Evolutionary conservation across 2,329 filamentous ascomycete genomes (phyloP).

Genomic region (Cladophialophora psammophila): DNA sequence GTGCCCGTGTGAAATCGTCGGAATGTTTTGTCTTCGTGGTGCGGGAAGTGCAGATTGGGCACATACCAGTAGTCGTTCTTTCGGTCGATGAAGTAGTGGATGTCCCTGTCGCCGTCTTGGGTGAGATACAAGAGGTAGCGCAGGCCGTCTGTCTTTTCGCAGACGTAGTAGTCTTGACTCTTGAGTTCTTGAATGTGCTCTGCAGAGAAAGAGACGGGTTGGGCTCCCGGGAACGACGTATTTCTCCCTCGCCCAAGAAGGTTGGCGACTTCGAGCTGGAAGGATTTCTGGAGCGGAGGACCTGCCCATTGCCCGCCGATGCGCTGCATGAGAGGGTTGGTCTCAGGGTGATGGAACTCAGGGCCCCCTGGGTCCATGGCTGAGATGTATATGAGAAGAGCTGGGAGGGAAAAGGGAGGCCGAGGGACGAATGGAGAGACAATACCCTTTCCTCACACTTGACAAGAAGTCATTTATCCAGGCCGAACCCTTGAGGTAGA

Average conservation of each 20-base stretch:
- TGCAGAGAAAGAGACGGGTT: slow-evolving; percentile 89
- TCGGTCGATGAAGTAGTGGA: slow-evolving; percentile 93
- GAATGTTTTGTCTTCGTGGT: slow-evolving; percentile 66
- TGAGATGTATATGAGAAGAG: not conserved
- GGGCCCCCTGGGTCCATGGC: slow-evolving; percentile 17
- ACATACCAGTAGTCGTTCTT: slow-evolving; percentile 97
- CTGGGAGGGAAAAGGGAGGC: not conserved
- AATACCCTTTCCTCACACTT: not conserved
- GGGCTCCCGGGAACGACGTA: slow-evolving; percentile 78
- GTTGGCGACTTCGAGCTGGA: slow-evolving; percentile 76
- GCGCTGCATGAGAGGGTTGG: slow-evolving; percentile 29
- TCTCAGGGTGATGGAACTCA: slow-evolving; percentile 2
- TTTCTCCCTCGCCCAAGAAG: slow-evolving; percentile 73
- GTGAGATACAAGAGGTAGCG: slow-evolving; percentile 94
- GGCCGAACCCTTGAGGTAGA: no score
- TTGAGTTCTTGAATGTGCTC: slow-evolving; percentile 84
- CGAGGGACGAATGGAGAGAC: not conserved
- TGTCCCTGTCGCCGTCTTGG: slow-evolving; percentile 60
- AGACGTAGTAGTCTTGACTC: slow-evolving; percentile 90
- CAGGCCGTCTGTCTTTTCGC: slow-evolving; percentile 97
- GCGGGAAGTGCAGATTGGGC: slow-evolving; percentile 79
- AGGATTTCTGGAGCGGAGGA: slow-evolving; percentile 58
- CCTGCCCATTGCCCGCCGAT: slow-evolving; percentile 67
- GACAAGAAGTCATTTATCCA: not conserved
- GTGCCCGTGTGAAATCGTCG: slow-evolving; percentile 78